Evolutionary conservation across 805 yeast species (phyloP), one percentile per base, ranked within the genome.

Genomic region (Myxozyma neotropica): DNA sequence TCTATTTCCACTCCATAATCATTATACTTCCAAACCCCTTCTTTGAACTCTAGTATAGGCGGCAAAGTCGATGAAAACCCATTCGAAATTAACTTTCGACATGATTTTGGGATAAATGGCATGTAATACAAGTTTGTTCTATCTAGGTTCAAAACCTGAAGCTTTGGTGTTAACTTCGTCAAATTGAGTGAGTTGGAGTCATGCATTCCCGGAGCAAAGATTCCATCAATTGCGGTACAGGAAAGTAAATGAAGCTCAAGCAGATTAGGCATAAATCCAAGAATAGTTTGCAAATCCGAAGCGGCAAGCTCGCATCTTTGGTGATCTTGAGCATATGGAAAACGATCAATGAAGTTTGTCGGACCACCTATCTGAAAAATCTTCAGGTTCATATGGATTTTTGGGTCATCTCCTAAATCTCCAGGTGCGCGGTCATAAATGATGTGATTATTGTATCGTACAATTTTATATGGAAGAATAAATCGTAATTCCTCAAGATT

Each of bases 71-170:
- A 12, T 6, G 4, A 6, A 36, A 36, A 36, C 13, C 53, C 53
- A n/a, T 17, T 38, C 6, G 8, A 23, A 10, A 23, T 24, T 21
- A 48, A 6, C 13, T 48, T 48, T 13, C 33, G 33, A 17, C 53
- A 48, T n/a, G 44, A 33, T 10, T 15, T n/a, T 8, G 43, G 53
- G 2, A 48, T 48, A 7, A 43, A 36, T 36, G 53, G 53, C 43
- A 48, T 38, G 17, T 17, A 6, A 13, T 15, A n/a, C n/a, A 48
- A 15, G 3, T 26, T 24, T 10, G 43, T 21, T 23, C 43, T 48
- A 26, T 36, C 53, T 15, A 48, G 23, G 24, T 48, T 48, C 31
- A 48, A 17, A 15, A 48, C 53, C n/a, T 48, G 31, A 13, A 48
- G 19, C 26, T 23, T 15, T 8, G 53, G 53, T 12, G 44, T 48